These are phyloP conservation scores for Lathyrus tuberosus DNA, from an alignment of 306 rosid genomes.

Conservation along the genomic window DNA sequence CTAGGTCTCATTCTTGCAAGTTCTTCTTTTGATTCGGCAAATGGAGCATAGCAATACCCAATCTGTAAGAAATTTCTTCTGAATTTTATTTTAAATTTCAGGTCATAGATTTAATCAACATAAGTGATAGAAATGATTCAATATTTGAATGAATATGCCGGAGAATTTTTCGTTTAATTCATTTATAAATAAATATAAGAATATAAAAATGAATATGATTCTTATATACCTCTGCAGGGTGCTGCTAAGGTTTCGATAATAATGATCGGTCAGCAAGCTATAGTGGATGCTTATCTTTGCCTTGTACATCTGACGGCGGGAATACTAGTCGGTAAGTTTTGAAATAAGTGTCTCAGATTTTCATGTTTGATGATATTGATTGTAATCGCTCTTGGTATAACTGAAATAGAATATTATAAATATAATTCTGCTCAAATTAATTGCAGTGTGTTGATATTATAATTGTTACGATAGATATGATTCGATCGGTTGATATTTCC, in stretches of 20 bases:
- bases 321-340: slow-evolving; percentile 81
- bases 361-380: too few relatives aligned
- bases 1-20: slow-evolving; percentile 96
- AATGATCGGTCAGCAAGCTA: slow-evolving; percentile 97
- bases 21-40: slow-evolving; percentile 93
- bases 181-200: slow-evolving; percentile 5
- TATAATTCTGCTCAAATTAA: slow-evolving; percentile 9
- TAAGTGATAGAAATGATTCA: slow-evolving; percentile 18
- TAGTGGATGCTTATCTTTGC: slow-evolving; percentile 98
- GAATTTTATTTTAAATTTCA: slow-evolving; percentile 22
- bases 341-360: neutral
- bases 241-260: slow-evolving; percentile 96
- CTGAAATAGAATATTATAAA: neutral
- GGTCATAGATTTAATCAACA: slow-evolving; percentile 26
- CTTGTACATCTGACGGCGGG: slow-evolving; percentile 96
- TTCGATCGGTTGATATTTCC: slow-evolving; percentile 23
- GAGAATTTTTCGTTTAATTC: neutral
- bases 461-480: slow-evolving; percentile 24
- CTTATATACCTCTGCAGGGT: slow-evolving; percentile 62
- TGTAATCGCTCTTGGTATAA: too few relatives aligned
- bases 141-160: slow-evolving; percentile 20
- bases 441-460: slow-evolving; percentile 16
- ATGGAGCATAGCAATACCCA: slow-evolving; percentile 99
- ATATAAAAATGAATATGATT: slow-evolving; percentile 12
- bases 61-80: slow-evolving; percentile 64